Base-by-base conservation (phyloP, 305 asterid species). In the Nicotiana rustica region DNA sequence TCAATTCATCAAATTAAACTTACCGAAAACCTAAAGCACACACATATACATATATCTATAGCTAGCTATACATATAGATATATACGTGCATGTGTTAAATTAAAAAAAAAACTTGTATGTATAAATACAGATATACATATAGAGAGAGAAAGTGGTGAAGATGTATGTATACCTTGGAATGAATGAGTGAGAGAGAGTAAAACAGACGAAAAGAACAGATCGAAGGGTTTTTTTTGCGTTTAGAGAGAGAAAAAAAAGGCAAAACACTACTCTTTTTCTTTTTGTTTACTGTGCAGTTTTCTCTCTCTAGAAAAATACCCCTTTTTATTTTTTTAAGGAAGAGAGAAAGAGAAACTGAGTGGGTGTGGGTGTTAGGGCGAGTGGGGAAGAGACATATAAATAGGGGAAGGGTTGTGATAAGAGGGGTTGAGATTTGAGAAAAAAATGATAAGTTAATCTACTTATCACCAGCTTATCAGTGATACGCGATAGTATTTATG, bases 201-300 rank as follows among this genome's bases (percentile, higher is more conserved):
- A 47, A 21, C 49, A n/a, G 21, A n/a, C 8, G 21, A 70, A 36
- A 5, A 6, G 44, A 78, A 82, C 86, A 86, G 87, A 84, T 86
- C 90, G 85, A 84, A 87, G 89, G 91, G 86, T 89, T 89, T 85
- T 81, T 81, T 79, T 80, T 41, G 47, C 6, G 18, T 4, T 17
- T 14, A 78, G 86, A 73, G 84, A 85, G 82, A 82, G 19, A 81
- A 69, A 78, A 12, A 35, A 73, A 65, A 14, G 78, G 35, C n/a
- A 29, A 25, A 62, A 82, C 19, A n/a, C 17, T 52, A 69, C 41
- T 79, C 81, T 25, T 25, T 79, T 61, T 38, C 10, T 29, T 76
- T 55, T 41, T 15, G 13, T 31, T 19, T 44, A 44, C 52, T 44
- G 52, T 44, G 52, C 52, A 44, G 52, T 44, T 44, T 44, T 80